phyloP scores from a whole-genome alignment of 2,329 filamentous ascomycete species.

The Camptophora hylomeconis region DNA sequence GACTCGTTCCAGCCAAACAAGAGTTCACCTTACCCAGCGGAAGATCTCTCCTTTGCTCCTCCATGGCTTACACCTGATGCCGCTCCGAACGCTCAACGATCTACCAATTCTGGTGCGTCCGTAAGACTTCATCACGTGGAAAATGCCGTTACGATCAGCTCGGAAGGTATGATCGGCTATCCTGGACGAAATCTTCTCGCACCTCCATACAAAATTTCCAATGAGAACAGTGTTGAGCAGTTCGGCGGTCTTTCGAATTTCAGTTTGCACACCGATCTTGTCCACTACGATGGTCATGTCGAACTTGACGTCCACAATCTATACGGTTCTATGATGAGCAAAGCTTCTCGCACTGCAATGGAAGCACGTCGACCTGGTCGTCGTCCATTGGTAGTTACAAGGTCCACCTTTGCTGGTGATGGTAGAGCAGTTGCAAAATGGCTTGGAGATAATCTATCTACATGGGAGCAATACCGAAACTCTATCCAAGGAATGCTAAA shows the following conservation, averaged over 20 bases:
- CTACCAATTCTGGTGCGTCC: neutral
- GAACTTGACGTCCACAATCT: constrained; percentile 68
- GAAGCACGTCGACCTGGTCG: constrained; percentile 45
- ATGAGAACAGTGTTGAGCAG: constrained; percentile 52
- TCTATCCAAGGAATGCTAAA: constrained; percentile 46
- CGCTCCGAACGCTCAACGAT: neutral
- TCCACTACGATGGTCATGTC: constrained; percentile 51
- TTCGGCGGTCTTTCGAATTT: constrained; percentile 46
- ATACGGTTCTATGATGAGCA: constrained; percentile 64
- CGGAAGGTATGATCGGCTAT: constrained; percentile 37
- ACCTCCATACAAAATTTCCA: constrained; percentile 53
- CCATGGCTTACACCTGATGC: neutral
- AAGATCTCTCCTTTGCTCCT: neutral
- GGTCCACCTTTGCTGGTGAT: constrained; percentile 61
- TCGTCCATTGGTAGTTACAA: constrained; percentile 60
- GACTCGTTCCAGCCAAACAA: constrained; percentile 1
- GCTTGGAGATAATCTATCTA: constrained; percentile 46
- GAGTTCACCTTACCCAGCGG: neutral
- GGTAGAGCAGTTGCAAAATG: constrained; percentile 47
- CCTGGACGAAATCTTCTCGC: constrained; percentile 49
- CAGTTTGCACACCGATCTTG: constrained; percentile 53
- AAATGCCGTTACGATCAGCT: neutral
- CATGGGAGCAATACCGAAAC: constrained; percentile 46
- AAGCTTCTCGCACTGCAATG: constrained; percentile 53
- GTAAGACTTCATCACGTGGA: too few species aligned